Conservation (phyloP, 2,329 filamentous ascomycete genomes). For the Cercospora sp. region DNA sequence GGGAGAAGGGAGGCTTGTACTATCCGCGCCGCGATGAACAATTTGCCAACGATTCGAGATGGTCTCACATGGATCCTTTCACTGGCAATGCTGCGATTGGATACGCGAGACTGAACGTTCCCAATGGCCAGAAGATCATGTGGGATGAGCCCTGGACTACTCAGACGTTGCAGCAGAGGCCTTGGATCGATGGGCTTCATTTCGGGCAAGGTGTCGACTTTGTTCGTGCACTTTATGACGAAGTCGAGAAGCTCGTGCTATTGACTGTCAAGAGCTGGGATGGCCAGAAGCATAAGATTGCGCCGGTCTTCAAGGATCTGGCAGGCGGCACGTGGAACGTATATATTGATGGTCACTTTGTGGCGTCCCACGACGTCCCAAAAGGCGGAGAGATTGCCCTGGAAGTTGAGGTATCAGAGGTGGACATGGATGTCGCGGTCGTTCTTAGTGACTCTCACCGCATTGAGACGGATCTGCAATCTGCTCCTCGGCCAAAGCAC, state of each 20-base stretch:
- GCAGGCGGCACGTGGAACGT: neutral
- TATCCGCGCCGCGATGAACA: neutral
- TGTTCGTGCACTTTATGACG: neutral
- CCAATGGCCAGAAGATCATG: constrained; percentile 41
- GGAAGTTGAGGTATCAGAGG: neutral
- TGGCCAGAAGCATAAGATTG: neutral
- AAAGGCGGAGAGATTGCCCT: neutral
- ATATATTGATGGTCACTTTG: neutral
- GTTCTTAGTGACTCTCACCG: neutral
- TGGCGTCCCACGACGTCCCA: neutral
- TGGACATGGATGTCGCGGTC: neutral
- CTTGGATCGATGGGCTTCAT: constrained; percentile 27
- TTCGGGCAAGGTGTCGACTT: constrained; percentile 1
- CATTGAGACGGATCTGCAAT: neutral
- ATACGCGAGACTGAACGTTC: constrained; percentile 42
- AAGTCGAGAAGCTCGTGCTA: neutral
- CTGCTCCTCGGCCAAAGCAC: neutral
- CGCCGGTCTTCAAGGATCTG: neutral
- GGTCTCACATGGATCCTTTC: constrained; percentile 40
- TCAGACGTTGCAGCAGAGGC: constrained; percentile 34
- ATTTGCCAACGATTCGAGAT: constrained; percentile 28
- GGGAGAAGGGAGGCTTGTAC: neutral
- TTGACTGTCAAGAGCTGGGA: constrained; percentile 1
- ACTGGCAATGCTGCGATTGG: constrained; percentile 42
- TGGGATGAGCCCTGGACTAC: constrained; percentile 39